Base-by-base conservation (phyloP, 768 basidiomycete genomes). In the Lactarius psammicola region DNA sequence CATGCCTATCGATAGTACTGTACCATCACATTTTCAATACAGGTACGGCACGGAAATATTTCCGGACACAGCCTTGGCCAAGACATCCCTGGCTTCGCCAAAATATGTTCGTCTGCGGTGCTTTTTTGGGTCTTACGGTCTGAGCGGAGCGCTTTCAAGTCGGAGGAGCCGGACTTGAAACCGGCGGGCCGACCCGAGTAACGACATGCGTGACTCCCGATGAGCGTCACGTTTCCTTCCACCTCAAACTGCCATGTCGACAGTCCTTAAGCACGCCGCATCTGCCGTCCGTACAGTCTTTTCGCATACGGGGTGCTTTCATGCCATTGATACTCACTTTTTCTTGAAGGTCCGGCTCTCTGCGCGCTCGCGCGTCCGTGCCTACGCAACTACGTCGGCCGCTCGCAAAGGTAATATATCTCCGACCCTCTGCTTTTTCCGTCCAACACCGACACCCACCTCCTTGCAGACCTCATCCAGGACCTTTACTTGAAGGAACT, bases 401-500 rank as follows among this genome's bases (percentile, higher is more conserved):
- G 74, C 81, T 63, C 87, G 86, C 74, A 88, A 85, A 81, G 90
- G 90, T 88, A 73, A n/a, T 33, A 81, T 77, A 61, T 49, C 59
- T 62, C 68, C 73, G 64, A 70, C 56, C 40, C 54, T 63, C 73
- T 44, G 3, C 15, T 62, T 30, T 36, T 30, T n/a, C 56, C 31
- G 30, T 18, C 33, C 18, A 42, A 38, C 26, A 11, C 31, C 56
- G 59, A 60, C 31, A 49, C 18, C n/a, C 10, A 15, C 30, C 20
- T 17, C 23, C 9, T 26, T 15, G 3, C 75, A 97, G 95, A 97
- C 81, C 81, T 95, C 74, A 83, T 98, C 60, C 92, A 95, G 84
- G 94, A 97, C 69, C 76, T 97, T 63, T 98, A 98, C 79, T 72
- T 98, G 71, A 87, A 83, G 74, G 90, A 96, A 80, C 83, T 98